Conservation (phyloP, 2,329 filamentous ascomycete genomes). For the Knufia petricola region DNA sequence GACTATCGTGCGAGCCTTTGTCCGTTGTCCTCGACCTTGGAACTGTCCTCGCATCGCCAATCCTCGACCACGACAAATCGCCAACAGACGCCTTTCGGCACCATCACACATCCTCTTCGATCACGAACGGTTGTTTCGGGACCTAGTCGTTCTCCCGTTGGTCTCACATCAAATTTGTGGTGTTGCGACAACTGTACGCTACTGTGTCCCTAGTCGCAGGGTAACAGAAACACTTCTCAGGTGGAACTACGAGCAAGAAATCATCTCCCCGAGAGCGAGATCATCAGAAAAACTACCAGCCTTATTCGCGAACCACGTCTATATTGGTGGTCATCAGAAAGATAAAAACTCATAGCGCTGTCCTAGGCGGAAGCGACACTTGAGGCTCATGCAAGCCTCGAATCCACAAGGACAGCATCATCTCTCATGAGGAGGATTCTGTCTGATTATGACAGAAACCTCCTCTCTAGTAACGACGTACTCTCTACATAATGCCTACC, state of each 20-base stretch:
- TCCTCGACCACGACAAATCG: background rate
- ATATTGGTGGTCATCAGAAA: background rate
- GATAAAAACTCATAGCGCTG: background rate
- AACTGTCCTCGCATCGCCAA: background rate
- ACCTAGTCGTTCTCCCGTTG: background rate
- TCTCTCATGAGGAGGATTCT: constrained; percentile 35
- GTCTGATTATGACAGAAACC: constrained; percentile 48
- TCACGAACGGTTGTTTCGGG: background rate
- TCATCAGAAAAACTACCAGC: too few species aligned
- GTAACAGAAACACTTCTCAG: background rate
- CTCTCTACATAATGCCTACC: constrained; percentile 36
- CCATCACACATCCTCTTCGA: background rate
- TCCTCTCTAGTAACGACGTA: constrained; percentile 41
- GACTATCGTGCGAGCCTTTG: background rate
- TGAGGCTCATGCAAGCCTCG: constrained; percentile 4
- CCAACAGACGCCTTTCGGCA: background rate
- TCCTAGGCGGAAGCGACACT: background rate
- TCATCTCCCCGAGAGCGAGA: background rate
- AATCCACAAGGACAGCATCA: background rate
- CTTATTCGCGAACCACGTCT: too few species aligned
- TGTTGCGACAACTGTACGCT: constrained; percentile 2
- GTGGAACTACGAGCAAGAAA: background rate
- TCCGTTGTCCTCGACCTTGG: background rate
- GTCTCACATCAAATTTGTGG: background rate
- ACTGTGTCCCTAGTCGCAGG: background rate